Evolutionary conservation across 495 filamentous ascomycete species (phyloP).

Genomic region (Daldinia concentrica): DNA sequence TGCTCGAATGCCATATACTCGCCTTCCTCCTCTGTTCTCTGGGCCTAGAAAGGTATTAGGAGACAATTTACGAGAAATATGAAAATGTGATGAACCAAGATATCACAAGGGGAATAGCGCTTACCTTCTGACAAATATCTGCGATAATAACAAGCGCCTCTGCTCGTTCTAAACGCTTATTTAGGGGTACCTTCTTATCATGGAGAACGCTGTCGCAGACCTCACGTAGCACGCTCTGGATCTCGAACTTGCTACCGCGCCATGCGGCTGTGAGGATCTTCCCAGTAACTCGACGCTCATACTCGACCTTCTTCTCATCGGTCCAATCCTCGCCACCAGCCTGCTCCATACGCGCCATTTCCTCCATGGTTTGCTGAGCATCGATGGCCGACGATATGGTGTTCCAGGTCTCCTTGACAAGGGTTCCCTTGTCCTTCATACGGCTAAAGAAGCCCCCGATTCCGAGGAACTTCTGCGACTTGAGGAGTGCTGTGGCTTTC

Average conservation of each 20-base stretch:
- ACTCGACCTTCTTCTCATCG: conserved; percentile 96
- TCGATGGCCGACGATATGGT: conserved; percentile 98
- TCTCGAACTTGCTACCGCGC: conserved; percentile 97
- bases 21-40: conserved; percentile 94
- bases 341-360: conserved; percentile 97
- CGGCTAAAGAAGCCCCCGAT: conserved; percentile 93
- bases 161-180: conserved; percentile 89
- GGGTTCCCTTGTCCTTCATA: conserved; percentile 94
- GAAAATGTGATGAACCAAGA: not conserved
- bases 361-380: conserved; percentile 97
- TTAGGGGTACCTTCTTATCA: conserved; percentile 83
- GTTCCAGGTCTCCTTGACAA: conserved; percentile 98
- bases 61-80: not conserved
- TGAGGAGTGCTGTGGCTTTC: conserved; percentile 87
- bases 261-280: conserved; percentile 99
- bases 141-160: conserved; percentile 88
- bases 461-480: conserved; percentile 95
- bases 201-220: conserved; percentile 74
- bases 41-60: conserved; percentile 67
- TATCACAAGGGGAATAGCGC: conserved; percentile 25
- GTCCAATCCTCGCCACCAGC: conserved; percentile 98
- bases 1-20: conserved; percentile 99
- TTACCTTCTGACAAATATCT: conserved; percentile 86
- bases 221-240: conserved; percentile 92
- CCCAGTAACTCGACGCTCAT: conserved; percentile 91